Evolutionary conservation across 768 basidiomycete genomes (phyloP), one percentile per base, ranked within the genome.

Genomic region (Leucosporidium yakuticum): DNA sequence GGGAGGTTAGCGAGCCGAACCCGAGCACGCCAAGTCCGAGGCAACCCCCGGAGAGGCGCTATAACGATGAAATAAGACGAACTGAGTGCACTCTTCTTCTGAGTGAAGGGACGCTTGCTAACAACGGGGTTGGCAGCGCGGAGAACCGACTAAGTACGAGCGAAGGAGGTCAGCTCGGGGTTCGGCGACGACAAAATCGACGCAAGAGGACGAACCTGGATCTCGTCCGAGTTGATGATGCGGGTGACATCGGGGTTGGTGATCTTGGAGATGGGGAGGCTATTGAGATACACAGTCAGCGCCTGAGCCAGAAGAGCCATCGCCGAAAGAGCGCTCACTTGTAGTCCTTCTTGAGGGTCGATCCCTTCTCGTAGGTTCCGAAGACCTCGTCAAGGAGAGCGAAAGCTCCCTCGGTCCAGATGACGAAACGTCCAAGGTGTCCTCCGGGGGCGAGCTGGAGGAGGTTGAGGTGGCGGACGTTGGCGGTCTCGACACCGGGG

Each of bases 381-480:
- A 89, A 99, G 72, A 98, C 86, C 74, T 91, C 88, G 79, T 98
- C 96, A 65, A 99, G 89, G 73, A 90, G 86, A 62, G 81, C 84
- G 79, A 98, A 96, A 32, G 96, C 96, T 76, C 84, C 84, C 82
- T 95, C 89, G 69, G 96, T 98, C 96, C 96, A 99, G 84, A 99
- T 95, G 79, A 97, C 84, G 83, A 99, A 99, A 71, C 96, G 91
- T 69, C 96, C 96, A 69, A 99, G 87, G 79, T 99, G 96, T 74
- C 96, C 96, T 86, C 96, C 96, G 59, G 96, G 96, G 21, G 96
- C 96, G 79, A 99, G 91, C 82, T 97, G 93, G 79, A 99, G 91
- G 77, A 99, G 86, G 83, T 99, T 99, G 76, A 99, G 83, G 61
- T 90, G 82, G 80, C 87, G 85, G 75, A 99, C 96, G 79, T 90